These are phyloP conservation scores for Populus tremula DNA, from an alignment of 345 rosid genomes.

Conservation along the genomic window DNA sequence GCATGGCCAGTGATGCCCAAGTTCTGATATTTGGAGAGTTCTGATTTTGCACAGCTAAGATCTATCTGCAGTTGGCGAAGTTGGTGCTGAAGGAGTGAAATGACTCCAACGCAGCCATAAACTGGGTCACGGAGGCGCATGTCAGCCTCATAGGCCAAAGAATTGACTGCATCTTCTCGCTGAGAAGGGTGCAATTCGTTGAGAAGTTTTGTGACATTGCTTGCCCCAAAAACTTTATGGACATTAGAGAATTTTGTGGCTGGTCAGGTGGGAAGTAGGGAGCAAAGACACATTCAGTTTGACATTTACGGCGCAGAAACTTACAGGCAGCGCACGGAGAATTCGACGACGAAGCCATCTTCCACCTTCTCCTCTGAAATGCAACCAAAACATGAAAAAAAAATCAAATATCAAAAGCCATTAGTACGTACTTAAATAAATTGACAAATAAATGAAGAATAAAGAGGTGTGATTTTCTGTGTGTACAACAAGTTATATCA, in stretches of 20 bases:
- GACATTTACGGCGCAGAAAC: constrained; percentile 30
- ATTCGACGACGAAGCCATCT: constrained; percentile 29
- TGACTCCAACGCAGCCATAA: constrained; percentile 32
- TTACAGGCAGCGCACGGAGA: constrained; percentile 35
- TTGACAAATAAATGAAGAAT: not conserved
- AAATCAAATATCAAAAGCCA: not conserved
- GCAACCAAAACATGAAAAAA: not conserved
- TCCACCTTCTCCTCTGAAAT: constrained; percentile 9
- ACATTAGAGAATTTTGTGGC: constrained; percentile 33
- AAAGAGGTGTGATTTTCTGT: not conserved
- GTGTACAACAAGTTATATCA: not conserved
- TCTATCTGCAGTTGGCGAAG: constrained; percentile 34
- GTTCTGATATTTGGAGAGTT: constrained; percentile 33
- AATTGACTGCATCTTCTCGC: constrained; percentile 34
- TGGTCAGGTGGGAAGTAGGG: constrained; percentile 35
- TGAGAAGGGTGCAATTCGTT: constrained; percentile 34
- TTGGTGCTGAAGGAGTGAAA: constrained; percentile 31
- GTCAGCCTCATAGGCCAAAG: constrained; percentile 32
- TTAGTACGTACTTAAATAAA: not conserved
- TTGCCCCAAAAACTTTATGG: constrained; percentile 32
- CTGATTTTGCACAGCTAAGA: constrained; percentile 31
- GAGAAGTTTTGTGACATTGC: constrained; percentile 27
- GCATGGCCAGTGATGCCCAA: constrained; percentile 45
- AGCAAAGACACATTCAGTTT: constrained; percentile 30
- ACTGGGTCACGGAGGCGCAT: constrained; percentile 34